Conservation (phyloP, 208 protist species). For the Trypanosoma rangeli region DNA sequence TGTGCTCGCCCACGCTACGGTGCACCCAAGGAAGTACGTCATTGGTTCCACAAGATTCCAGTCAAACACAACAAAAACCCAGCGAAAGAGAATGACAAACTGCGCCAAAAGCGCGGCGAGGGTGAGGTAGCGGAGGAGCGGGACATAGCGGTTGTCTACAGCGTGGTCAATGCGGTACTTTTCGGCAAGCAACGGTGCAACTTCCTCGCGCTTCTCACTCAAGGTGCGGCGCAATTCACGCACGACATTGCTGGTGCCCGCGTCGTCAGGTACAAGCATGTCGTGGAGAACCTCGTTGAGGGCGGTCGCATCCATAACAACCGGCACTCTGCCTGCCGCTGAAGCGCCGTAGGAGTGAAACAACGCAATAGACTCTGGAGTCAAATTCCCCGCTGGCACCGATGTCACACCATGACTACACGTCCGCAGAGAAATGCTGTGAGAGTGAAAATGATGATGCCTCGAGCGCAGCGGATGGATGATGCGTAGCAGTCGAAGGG, state of each 20-base stretch:
- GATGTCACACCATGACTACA: neutral
- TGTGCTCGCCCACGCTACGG: conserved; percentile 49
- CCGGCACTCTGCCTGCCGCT: neutral
- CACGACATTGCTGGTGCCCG: conserved; percentile 23
- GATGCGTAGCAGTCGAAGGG: neutral
- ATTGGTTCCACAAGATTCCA: conserved; percentile 88
- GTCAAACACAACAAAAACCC: conserved; percentile 88
- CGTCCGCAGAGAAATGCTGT: neutral
- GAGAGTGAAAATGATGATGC: neutral
- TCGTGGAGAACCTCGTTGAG: conserved; percentile 13
- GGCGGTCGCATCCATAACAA: conserved; percentile 11
- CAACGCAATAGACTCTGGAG: neutral
- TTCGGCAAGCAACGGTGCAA: conserved; percentile 24
- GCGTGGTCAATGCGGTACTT: conserved; percentile 47
- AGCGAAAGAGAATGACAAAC: conserved; percentile 77
- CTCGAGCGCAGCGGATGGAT: neutral
- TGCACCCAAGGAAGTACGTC: conserved; percentile 84
- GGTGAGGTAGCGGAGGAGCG: conserved; percentile 47
- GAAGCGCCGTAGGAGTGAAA: conserved; percentile 5
- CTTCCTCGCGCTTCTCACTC: conserved; percentile 25
- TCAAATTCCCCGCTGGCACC: conserved; percentile 6
- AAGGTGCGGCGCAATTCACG: conserved; percentile 36
- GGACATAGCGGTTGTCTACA: conserved; percentile 39
- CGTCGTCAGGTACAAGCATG: conserved; percentile 3
- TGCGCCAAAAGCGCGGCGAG: conserved; percentile 48